Percentiles rank a stretch among this genome's conserved stretches.
Conservation (phyloP, 768 basidiomycete species). For the Neoboletus subvelutipes region DNA sequence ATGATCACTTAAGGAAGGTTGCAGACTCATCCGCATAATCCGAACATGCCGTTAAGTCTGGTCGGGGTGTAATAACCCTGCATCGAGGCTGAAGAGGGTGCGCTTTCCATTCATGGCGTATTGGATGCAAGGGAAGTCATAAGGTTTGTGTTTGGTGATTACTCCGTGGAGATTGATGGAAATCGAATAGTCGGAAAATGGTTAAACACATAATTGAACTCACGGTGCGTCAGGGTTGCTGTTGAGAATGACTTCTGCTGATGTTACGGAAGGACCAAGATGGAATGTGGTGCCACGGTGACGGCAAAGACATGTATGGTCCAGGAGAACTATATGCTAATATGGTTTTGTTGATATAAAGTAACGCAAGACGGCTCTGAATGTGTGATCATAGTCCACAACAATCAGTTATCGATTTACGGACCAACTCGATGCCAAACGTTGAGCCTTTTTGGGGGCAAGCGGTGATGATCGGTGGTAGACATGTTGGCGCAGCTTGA, state of each 20-base stretch:
- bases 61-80: background rate
- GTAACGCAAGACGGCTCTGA: background rate
- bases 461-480: slow-evolving; percentile 62
- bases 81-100: background rate
- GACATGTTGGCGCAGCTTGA: slow-evolving; percentile 54
- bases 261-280: background rate
- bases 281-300: background rate
- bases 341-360: background rate
- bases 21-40: slow-evolving; percentile 10
- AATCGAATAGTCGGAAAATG: background rate
- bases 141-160: background rate
- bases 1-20: background rate
- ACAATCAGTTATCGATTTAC: slow-evolving; percentile 58
- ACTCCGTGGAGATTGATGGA: background rate
- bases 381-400: slow-evolving; percentile 41
- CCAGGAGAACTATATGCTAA: background rate
- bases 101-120: background rate
- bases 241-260: background rate
- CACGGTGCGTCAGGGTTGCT: slow-evolving; percentile 6
- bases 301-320: background rate
- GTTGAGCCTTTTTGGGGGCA: slow-evolving; percentile 46
- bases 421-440: slow-evolving; percentile 57
- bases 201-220: background rate
- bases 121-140: background rate
- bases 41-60: slow-evolving; percentile 5